Evolutionary conservation across 2,329 filamentous ascomycete species (phyloP).

Genomic region (Meredithiella fracta): DNA sequence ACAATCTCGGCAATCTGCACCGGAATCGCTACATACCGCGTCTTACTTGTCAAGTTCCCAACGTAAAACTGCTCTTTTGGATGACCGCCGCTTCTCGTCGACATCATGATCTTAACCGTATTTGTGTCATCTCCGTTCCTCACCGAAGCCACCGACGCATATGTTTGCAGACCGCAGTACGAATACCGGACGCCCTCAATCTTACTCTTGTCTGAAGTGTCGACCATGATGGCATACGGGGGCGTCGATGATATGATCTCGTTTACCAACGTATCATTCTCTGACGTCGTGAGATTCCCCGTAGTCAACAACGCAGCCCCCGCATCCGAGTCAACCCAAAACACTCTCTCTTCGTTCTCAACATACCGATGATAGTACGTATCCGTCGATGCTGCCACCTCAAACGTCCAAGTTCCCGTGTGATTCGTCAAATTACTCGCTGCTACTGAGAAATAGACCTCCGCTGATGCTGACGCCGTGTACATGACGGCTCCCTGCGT

Average conservation of each 20-base stretch:
- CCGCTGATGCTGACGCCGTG: constrained; percentile 41
- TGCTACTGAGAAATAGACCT: constrained; percentile 61
- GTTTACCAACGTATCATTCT: constrained; percentile 29
- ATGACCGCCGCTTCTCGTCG: constrained; percentile 44
- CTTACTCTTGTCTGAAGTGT: constrained; percentile 39
- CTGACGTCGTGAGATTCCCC: constrained; percentile 48
- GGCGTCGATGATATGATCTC: constrained; percentile 30
- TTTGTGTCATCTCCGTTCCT: constrained; percentile 29
- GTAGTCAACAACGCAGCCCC: constrained; percentile 65
- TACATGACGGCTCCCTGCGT: constrained; percentile 54
- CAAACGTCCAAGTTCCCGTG: constrained; percentile 56
- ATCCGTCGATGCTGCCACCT: constrained; percentile 71
- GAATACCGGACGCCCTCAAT: constrained; percentile 61
- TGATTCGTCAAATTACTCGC: constrained; percentile 49
- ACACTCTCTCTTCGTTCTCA: constrained; percentile 31
- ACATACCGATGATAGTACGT: constrained; percentile 54
- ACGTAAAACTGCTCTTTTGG: constrained; percentile 85
- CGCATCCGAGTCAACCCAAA: constrained; percentile 74
- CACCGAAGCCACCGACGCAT: constrained; percentile 45
- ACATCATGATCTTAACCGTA: constrained; percentile 47
- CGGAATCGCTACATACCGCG: constrained; percentile 56
- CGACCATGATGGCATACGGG: constrained; percentile 65
- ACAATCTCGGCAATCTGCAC: constrained; percentile 41
- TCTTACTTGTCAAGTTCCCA: constrained; percentile 53
- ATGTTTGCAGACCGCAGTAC: constrained; percentile 59